These are phyloP conservation scores for Fusarium hostae DNA, from an alignment of 2,329 filamentous ascomycete species.

Conservation along the genomic window DNA sequence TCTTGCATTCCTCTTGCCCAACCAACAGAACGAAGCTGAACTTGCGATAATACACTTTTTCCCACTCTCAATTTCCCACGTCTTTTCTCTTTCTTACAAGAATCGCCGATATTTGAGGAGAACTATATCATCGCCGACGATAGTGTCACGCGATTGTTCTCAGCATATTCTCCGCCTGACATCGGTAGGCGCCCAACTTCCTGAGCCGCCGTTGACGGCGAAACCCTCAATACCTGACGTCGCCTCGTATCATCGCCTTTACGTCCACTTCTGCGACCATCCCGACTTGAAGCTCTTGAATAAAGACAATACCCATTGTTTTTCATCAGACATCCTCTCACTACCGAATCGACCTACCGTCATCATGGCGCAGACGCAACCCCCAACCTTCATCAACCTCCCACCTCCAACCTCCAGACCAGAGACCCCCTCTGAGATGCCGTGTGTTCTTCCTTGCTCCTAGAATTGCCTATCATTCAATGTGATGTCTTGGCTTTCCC, in stretches of 20 bases:
- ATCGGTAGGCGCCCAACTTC: conserved; percentile 8
- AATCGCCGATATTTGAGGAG: not conserved
- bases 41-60: conserved; percentile 23
- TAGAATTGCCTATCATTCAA: not conserved
- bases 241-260: conserved; percentile 13
- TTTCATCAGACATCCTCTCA: not conserved
- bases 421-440: conserved; percentile 88
- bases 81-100: not conserved
- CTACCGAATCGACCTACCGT: conserved; percentile 4
- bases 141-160: not conserved
- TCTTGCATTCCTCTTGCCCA: conserved; percentile 19
- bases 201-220: conserved; percentile 26
- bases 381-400: conserved; percentile 82
- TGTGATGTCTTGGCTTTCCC: not conserved
- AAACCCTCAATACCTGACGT: conserved; percentile 12
- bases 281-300: not conserved
- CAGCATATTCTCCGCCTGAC: not conserved
- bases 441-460: conserved; percentile 67
- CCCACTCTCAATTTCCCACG: not conserved
- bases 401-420: conserved; percentile 84
- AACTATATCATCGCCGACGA: not conserved
- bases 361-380: conserved; percentile 55
- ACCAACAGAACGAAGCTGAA: conserved; percentile 10
- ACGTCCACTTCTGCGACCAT: not conserved
- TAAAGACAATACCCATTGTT: not conserved